A percentile compares a stretch with the other conserved stretches of the same genome.
These are phyloP conservation scores for Eremothecium cymbalariae DNA, from an alignment of 1,139 yeast genomes.

Conservation along the genomic window DNA sequence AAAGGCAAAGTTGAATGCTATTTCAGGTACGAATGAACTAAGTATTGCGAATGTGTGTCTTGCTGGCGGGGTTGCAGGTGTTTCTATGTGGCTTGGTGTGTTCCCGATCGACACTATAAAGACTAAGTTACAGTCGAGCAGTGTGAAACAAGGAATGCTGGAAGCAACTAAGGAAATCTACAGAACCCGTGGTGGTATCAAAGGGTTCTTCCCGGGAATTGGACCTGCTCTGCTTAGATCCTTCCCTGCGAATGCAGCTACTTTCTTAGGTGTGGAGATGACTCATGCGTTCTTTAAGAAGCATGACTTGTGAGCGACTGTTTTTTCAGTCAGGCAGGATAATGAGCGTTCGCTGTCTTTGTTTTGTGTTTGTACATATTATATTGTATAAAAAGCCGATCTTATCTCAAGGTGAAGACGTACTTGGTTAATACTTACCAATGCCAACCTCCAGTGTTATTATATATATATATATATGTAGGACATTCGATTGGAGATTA, in stretches of 20 bases:
- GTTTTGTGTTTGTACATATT: too few relatives aligned
- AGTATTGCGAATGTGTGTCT: constrained; percentile 69
- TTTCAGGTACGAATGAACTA: constrained; percentile 35
- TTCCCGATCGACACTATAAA: constrained; percentile 96
- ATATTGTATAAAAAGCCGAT: too few relatives aligned
- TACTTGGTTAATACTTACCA: too few relatives aligned
- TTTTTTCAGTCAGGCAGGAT: too few relatives aligned
- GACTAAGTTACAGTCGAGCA: constrained; percentile 71
- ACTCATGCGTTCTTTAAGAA: constrained; percentile 61
- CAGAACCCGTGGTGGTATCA: constrained; percentile 65
- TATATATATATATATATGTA: too few relatives aligned
- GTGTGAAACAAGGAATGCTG: constrained; percentile 46
- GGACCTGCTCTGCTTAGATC: constrained; percentile 93
- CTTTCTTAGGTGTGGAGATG: constrained; percentile 89
- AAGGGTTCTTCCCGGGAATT: constrained; percentile 94
- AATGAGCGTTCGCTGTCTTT: too few relatives aligned
- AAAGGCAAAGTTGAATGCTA: constrained; percentile 51
- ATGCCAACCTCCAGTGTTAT: too few relatives aligned
- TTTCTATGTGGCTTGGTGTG: constrained; percentile 92
- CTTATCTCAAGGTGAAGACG: too few relatives aligned
- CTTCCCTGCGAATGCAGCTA: constrained; percentile 98
- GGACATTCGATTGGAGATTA: too few relatives aligned
- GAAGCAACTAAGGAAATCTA: constrained; percentile 57
- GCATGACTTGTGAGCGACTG: constrained; percentile 19
- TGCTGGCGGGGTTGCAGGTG: constrained; percentile 95